Evolutionary conservation across 805 yeast species (phyloP).

Genomic region (Ogataea salicorniae): DNA sequence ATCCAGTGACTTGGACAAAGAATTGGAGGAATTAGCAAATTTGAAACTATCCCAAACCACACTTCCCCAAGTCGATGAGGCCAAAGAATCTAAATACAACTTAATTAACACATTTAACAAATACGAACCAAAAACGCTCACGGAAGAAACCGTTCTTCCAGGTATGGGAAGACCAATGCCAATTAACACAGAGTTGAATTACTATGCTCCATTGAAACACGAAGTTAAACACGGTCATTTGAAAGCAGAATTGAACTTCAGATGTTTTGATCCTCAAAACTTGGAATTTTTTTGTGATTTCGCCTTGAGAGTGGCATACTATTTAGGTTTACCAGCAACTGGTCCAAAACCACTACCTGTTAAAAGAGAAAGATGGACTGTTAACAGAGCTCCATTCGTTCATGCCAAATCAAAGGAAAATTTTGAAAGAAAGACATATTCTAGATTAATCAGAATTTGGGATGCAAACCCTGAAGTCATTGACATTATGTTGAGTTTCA

Average conservation of each 20-base stretch:
- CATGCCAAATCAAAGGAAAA: conserved; percentile 94
- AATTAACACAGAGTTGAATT: conserved; percentile 74
- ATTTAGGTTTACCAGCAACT: conserved; percentile 79
- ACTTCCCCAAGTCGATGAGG: conserved; percentile 13
- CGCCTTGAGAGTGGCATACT: conserved; percentile 84
- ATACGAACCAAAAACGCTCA: conserved; percentile 34
- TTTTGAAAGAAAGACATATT: conserved; percentile 82
- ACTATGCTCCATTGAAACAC: conserved; percentile 73
- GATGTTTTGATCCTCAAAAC: conserved; percentile 65
- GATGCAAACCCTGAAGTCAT: conserved; percentile 83
- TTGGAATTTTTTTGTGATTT: conserved; percentile 78
- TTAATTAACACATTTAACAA: conserved; percentile 24
- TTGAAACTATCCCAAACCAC: conserved; percentile 15
- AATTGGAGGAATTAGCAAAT: conserved; percentile 25
- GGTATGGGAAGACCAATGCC: conserved; percentile 60
- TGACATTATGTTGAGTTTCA: conserved; percentile 73
- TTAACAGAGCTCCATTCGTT: conserved; percentile 86
- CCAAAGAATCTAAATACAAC: conserved; percentile 16
- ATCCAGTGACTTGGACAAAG: conserved; percentile 16
- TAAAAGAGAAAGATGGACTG: conserved; percentile 86
- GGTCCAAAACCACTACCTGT: conserved; percentile 67
- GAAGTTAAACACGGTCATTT: conserved; percentile 64
- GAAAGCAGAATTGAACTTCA: conserved; percentile 71
- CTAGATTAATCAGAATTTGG: conserved; percentile 66
- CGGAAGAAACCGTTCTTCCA: conserved; percentile 30